Base-by-base conservation (phyloP, 2,329 filamentous ascomycete species). In the Aspergillus fructus region DNA sequence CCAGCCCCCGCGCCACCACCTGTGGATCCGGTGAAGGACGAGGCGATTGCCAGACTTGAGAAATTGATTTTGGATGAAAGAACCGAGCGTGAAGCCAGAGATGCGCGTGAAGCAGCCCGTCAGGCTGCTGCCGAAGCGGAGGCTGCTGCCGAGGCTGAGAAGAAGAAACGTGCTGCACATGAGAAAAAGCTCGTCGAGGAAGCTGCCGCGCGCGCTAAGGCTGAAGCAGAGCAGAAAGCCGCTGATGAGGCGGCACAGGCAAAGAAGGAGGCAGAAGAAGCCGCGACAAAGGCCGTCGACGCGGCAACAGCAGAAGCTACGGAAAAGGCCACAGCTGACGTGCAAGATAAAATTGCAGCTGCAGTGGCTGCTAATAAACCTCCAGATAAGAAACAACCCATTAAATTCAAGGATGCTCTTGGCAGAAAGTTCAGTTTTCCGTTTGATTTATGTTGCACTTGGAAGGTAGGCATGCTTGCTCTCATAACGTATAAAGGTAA, bases 351-450 rank as follows among this genome's bases (percentile, higher is more conserved):
- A 21, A 53, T 53, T 37, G 72, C 68, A 41, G 70, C 69, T 9
- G 72, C 68, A 23, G 69, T 74, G 8, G 63, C 72, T 24, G 68
- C 66, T n/a, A 69, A 62, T 27, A 68, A 66, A 17, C 69, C 73
- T 2, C 80, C 83, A n/a, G 79, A 81, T 55, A 81, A 81, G 64
- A 89, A 91, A 72, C 81, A 86, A 43, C 90, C 90, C 2, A 90
- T 96, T 72, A 88, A 88, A 64, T 96, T 96, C 78, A 96, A 96
- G 75, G 93, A 97, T 71, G 92, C 92, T 1, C 86, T 97, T 15
- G 90, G 91, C 33, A 84, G 93, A 64, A 96, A 96, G 74, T 97
- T 96, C 73, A 94, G 86, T 75, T 96, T 97, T 69, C 93, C 93
- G 1, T 96, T 88, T 76, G 85, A 93, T 62, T 74, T 96, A 30